Evolutionary conservation across 306 rosid genomes (phyloP), one percentile per base, ranked within the genome.

Genomic region (Abrus pulchellus): DNA sequence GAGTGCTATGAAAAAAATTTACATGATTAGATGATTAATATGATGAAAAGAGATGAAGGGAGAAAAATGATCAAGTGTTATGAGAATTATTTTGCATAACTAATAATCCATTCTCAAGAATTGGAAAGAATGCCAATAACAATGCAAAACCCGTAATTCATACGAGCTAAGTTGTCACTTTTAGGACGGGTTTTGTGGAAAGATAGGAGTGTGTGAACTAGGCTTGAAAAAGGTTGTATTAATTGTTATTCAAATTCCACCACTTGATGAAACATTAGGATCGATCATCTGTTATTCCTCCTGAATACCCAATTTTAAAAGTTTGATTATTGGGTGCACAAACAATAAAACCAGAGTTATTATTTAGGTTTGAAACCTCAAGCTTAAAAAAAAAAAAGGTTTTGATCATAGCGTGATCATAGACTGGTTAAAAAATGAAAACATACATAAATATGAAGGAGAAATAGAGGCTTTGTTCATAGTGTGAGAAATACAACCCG

Each of bases 91-190:
- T 20, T 20, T 20, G 20, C 20, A 20, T 20, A 20, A 0, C 20
- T 20, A 20, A 20, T 20, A 20, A 20, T 20, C 20, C 20, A 20
- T 20, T 20, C 20, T 20, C 20, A 73, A 36, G 76, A 14, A 38
- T 55, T 73, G 34, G 3, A 14, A 60, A 45, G 34, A 59, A 49
- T 57, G 57, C n/a, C 33, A 62, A 34, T 48, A 45, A 75, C 56
- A 1, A 8, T 30, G 11, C 7, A 74, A 11, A 61, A 33, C 28
- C 27, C 6, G 28, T 13, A 62, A 36, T 36, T 36, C 40, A 36
- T 36, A 36, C 20, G 20, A 20, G 20, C 43, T 33, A 61, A 61
- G 6, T 55, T 10, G 9, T 27, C 2, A 7, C 11, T 27, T 9
- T 59, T 30, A 29, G 41, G 41, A 4, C 7, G 5, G 5, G 47